phyloP scores from a whole-genome alignment of 2,329 filamentous ascomycete species.

The Microcyclospora tardicrescens region DNA sequence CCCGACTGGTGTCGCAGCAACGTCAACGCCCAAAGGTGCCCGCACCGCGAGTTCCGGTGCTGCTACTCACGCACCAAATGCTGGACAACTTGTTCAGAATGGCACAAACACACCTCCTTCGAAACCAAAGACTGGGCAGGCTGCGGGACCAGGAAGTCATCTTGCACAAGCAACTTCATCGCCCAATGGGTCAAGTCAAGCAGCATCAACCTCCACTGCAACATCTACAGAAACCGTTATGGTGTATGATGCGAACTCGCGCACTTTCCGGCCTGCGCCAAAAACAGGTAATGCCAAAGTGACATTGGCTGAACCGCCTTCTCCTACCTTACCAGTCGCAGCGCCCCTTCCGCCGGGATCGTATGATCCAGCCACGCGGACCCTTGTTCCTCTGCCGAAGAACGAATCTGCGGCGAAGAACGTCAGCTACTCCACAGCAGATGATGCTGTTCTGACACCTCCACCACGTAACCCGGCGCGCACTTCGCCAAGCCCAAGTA shows the following conservation, averaged over 20 bases:
- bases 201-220: slow-evolving; percentile 1
- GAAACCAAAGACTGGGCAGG: neutral
- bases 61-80: slow-evolving; percentile 9
- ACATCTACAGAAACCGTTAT: slow-evolving; percentile 14
- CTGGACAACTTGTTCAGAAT: slow-evolving; percentile 10
- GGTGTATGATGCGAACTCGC: slow-evolving; percentile 19
- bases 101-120: slow-evolving; percentile 1
- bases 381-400: slow-evolving; percentile 12
- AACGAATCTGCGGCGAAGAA: neutral
- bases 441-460: slow-evolving; percentile 6
- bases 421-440: neutral
- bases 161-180: slow-evolving; percentile 8
- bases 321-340: slow-evolving; percentile 3
- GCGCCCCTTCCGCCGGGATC: slow-evolving; percentile 11
- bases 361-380: slow-evolving; percentile 20
- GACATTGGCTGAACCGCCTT: slow-evolving; percentile 5
- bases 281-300: slow-evolving; percentile 9
- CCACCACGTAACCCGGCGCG: slow-evolving; percentile 21
- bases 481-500: slow-evolving; percentile 16
- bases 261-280: slow-evolving; percentile 14
- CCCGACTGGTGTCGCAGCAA: slow-evolving; percentile 20
- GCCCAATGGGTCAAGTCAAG: neutral
- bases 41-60: too few relatives aligned
- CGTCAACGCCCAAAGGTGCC: too few relatives aligned
- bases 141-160: slow-evolving; percentile 2